A percentile compares a stretch with the other conserved stretches of the same genome.
These are phyloP conservation scores for Chaetoceros tenuissimus DNA, from an alignment of 108 stramenopile species.

Conservation along the genomic window DNA sequence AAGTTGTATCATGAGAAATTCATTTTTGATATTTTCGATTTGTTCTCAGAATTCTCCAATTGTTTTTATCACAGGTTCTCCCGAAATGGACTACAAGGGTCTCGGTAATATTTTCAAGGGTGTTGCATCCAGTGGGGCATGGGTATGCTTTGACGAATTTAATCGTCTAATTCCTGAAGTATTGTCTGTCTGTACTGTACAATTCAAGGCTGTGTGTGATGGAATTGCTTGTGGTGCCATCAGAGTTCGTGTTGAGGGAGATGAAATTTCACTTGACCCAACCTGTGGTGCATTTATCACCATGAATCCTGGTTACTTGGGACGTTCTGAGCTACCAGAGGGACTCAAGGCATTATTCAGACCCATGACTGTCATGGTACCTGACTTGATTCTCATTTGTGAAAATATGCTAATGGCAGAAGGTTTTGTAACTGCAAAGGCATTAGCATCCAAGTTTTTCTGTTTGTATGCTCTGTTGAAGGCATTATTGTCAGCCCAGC, in stretches of 20 bases:
- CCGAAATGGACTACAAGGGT: slow-evolving; percentile 90
- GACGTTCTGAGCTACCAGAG: slow-evolving; percentile 85
- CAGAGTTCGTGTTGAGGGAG: slow-evolving; percentile 79
- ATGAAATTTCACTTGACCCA: slow-evolving; percentile 75
- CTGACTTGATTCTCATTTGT: slow-evolving; percentile 83
- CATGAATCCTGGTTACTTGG: slow-evolving; percentile 91
- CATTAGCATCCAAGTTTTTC: slow-evolving; percentile 82
- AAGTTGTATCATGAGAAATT: no score
- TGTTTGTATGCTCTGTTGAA: slow-evolving; percentile 80
- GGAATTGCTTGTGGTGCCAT: slow-evolving; percentile 80
- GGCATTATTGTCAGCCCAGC: slow-evolving; percentile 79
- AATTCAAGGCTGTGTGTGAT: slow-evolving; percentile 86
- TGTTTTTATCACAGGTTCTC: slow-evolving; percentile 92
- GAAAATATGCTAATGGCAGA: slow-evolving; percentile 96
- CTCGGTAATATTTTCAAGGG: slow-evolving; percentile 90
- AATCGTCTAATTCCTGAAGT: slow-evolving; percentile 89
- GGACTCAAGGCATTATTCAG: slow-evolving; percentile 88
- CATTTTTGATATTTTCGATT: no score
- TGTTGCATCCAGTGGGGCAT: slow-evolving; percentile 81
- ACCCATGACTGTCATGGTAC: slow-evolving; percentile 88
- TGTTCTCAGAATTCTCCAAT: no score
- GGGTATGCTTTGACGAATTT: slow-evolving; percentile 94
- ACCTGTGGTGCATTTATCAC: slow-evolving; percentile 88
- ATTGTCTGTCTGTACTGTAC: slow-evolving; percentile 85
- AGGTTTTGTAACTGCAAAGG: slow-evolving; percentile 81